A percentile compares a stretch with the other conserved stretches of the same genome.
Evolutionary conservation across 371 early-diverging fungal species (phyloP).

Genomic region (Coemansia sp.): DNA sequence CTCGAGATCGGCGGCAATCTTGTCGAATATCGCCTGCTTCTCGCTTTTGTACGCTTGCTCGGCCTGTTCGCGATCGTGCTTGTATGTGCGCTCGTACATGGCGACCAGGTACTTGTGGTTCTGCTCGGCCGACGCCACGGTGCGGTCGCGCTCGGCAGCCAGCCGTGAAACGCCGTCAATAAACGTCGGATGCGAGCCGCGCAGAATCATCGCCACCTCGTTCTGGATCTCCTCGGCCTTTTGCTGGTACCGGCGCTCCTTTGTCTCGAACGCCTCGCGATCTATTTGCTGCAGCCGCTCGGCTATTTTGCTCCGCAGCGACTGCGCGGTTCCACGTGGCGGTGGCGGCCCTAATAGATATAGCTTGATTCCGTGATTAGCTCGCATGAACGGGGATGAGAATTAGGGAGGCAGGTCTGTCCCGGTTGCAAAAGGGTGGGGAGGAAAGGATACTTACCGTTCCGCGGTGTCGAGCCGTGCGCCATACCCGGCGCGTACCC

Average conservation of each 20-base stretch:
- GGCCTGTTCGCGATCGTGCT: constrained; percentile 26
- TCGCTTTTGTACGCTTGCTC: constrained; percentile 54
- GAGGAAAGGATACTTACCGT: constrained; percentile 9
- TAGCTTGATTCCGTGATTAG: no score
- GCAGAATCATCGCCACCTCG: constrained; percentile 37
- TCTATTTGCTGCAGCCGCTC: constrained; percentile 50
- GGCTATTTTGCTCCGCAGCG: constrained; percentile 44
- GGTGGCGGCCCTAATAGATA: neutral
- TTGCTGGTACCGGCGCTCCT: constrained; percentile 41
- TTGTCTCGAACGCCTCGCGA: constrained; percentile 41
- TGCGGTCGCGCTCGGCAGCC: constrained; percentile 66
- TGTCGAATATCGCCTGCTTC: constrained; percentile 69
- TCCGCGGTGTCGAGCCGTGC: constrained; percentile 9
- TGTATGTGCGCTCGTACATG: constrained; percentile 37
- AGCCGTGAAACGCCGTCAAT: constrained; percentile 62
- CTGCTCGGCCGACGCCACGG: constrained; percentile 65
- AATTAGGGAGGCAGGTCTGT: no score
- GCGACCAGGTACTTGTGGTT: constrained; percentile 36
- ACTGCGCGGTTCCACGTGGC: constrained; percentile 21
- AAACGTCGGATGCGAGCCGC: constrained; percentile 70
- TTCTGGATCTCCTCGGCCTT: constrained; percentile 48
- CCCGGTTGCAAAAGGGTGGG: no score
- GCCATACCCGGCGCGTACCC: constrained; percentile 22
- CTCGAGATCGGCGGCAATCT: constrained; percentile 70
- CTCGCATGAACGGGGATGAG: no score